phyloP scores from a whole-genome alignment of 305 asterid genomes.

The Fraxinus greggii region DNA sequence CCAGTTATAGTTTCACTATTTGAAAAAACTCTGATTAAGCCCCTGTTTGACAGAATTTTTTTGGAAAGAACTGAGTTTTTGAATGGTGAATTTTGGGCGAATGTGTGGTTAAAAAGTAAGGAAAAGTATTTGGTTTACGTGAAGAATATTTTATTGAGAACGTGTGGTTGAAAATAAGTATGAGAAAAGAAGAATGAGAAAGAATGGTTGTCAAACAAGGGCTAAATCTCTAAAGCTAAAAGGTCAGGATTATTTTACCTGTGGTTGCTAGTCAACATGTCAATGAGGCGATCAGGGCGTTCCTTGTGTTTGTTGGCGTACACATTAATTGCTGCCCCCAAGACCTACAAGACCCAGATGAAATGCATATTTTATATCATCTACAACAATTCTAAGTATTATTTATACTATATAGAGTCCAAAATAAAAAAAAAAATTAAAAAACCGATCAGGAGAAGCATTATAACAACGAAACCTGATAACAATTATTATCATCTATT shows the following conservation, averaged over 20 bases:
- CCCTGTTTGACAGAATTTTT: not conserved
- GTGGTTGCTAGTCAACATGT: conserved; percentile 96
- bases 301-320: conserved; percentile 97
- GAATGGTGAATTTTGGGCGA: not conserved
- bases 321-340: conserved; percentile 97
- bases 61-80: not conserved
- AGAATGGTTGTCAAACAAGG: not conserved
- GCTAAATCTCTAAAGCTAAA: not conserved
- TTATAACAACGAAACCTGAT: conserved; percentile 53
- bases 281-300: conserved; percentile 98
- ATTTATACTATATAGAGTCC: conserved; percentile 5
- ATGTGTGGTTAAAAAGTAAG: not conserved
- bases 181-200: not conserved
- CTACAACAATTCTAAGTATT: conserved; percentile 17
- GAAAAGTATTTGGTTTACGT: not conserved
- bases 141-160: not conserved
- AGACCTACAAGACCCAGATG: conserved; percentile 51
- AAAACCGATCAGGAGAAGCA: not conserved
- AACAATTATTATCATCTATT: conserved; percentile 96
- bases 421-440: not conserved
- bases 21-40: not conserved
- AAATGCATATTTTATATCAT: conserved; percentile 4
- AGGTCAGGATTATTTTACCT: conserved; percentile 39
- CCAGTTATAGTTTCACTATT: not conserved
- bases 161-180: not conserved